These are phyloP conservation scores for Pugionium cornutum DNA, from an alignment of 345 rosid genomes.

Conservation along the genomic window DNA sequence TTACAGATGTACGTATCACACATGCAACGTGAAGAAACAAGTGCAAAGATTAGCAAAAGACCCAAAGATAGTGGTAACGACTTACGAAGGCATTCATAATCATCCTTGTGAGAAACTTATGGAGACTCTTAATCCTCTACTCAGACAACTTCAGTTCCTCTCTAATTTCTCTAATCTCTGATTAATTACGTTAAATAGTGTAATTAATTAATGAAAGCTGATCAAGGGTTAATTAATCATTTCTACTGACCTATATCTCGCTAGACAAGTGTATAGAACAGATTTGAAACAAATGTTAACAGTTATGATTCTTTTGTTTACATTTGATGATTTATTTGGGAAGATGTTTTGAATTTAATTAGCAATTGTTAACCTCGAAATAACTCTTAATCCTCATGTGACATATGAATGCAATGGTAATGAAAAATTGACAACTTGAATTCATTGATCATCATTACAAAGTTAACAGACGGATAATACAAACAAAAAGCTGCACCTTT, in stretches of 20 bases:
- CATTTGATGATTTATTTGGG: constrained; percentile 1
- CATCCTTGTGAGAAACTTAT: constrained; percentile 91
- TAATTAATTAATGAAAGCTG: constrained; percentile 18
- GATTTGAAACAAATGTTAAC: constrained; percentile 13
- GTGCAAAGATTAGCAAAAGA: constrained; percentile 83
- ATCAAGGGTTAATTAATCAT: constrained; percentile 4
- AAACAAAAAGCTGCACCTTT: background rate
- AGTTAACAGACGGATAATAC: background rate
- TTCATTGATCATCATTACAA: background rate
- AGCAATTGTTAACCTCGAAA: background rate
- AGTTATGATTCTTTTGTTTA: constrained; percentile 10
- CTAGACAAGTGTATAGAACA: constrained; percentile 31
- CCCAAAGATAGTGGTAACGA: constrained; percentile 73
- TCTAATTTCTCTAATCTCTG: constrained; percentile 35
- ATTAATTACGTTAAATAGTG: constrained; percentile 19
- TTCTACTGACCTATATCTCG: constrained; percentile 14
- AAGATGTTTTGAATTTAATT: background rate
- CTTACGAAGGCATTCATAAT: constrained; percentile 81
- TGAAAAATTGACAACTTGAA: too few relatives aligned
- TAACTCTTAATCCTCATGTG: background rate
- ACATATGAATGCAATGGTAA: too few relatives aligned
- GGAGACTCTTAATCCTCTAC: constrained; percentile 92
- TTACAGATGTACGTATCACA: constrained; percentile 88
- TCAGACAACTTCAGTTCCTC: constrained; percentile 85
- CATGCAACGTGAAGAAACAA: constrained; percentile 96